Conservation (phyloP, 2,329 filamentous ascomycete species). For the Exophiala lecanii-corni region DNA sequence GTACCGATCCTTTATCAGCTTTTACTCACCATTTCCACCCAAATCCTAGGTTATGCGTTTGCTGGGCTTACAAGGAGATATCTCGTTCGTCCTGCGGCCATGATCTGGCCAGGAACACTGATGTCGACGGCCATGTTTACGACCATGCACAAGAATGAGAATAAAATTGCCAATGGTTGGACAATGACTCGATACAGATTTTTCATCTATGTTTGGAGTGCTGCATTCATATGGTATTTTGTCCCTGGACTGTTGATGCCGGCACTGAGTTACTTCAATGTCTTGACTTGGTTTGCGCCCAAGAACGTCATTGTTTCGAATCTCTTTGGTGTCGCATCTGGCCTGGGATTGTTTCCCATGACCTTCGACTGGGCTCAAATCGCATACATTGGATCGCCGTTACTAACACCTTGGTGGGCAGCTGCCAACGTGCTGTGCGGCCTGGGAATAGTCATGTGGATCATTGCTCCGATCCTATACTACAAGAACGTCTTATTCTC, state of each 20-base stretch:
- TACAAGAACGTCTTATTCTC: slow-evolving; percentile 76
- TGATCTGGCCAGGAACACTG: slow-evolving; percentile 87
- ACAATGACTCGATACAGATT: slow-evolving; percentile 77
- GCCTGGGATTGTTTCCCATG: slow-evolving; percentile 75
- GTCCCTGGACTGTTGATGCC: slow-evolving; percentile 77
- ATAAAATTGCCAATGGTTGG: slow-evolving; percentile 78
- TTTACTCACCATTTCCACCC: slow-evolving; percentile 76
- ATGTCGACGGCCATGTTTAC: slow-evolving; percentile 88
- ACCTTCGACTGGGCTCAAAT: slow-evolving; percentile 93
- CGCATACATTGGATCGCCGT: slow-evolving; percentile 77
- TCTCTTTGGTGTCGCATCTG: slow-evolving; percentile 79
- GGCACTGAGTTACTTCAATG: slow-evolving; percentile 82
- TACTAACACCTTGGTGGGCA: slow-evolving; percentile 82
- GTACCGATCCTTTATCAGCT: slow-evolving; percentile 73
- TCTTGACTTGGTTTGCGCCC: slow-evolving; percentile 82
- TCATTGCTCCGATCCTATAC: slow-evolving; percentile 73
- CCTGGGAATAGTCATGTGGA: slow-evolving; percentile 78
- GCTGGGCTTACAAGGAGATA: slow-evolving; percentile 77
- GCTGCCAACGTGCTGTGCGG: slow-evolving; percentile 80
- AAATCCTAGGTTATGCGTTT: slow-evolving; percentile 81
- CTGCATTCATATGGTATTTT: slow-evolving; percentile 77
- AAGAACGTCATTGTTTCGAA: slow-evolving; percentile 83
- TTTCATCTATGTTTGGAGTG: slow-evolving; percentile 69
- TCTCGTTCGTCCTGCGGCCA: slow-evolving; percentile 76
- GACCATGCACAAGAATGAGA: slow-evolving; percentile 78